Base-by-base conservation (phyloP, 352 stramenopile genomes). In the Phytophthora cactorum region DNA sequence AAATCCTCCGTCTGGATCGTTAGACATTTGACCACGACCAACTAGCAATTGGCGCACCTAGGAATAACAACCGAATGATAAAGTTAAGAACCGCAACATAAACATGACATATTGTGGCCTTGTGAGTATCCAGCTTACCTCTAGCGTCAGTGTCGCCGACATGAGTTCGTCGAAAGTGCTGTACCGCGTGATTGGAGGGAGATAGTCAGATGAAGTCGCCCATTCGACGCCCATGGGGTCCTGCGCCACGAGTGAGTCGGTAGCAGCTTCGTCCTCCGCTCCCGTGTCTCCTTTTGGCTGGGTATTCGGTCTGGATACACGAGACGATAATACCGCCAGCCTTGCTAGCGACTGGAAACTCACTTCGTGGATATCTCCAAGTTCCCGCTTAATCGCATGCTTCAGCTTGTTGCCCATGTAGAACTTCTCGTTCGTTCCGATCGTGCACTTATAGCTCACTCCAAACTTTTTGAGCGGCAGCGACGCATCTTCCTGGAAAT, bases 121-220 rank as follows among this genome's bases (percentile, higher is more conserved):
- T 46, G 32, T n/a, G 6, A 60, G 38, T 60, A 41, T 56, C 45
- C 14, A 15, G n/a, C 68, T 60, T 70, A 90, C 84, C 77, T 96
- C 89, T 8, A 96, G 72, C 14, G 89, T 96, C 44, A 96, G 58
- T 12, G 89, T 96, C 11, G 89, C 89, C 10, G 88, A 96, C 86
- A 96, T 96, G 53, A 95, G 78, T 72, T 96, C 89, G 77, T 96
- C 89, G 41, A 96, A 96, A 31, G 89, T 96, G 60, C 86, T 94
- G 72, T 96, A 95, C 0, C 89, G 84, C 22, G 86, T 96, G 62
- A 96, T 96, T 8, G 86, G 72, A 4, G 89, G 89, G 6, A 96
- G 47, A 31, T 90, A 79, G 57, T 96, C 89, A 0, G 72, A 80
- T 0, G 80, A 79, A 1, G 82, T 85, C 1, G 87, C 76, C 89